phyloP scores from a whole-genome alignment of 306 rosid genomes.

The Canavalia gladiata region DNA sequence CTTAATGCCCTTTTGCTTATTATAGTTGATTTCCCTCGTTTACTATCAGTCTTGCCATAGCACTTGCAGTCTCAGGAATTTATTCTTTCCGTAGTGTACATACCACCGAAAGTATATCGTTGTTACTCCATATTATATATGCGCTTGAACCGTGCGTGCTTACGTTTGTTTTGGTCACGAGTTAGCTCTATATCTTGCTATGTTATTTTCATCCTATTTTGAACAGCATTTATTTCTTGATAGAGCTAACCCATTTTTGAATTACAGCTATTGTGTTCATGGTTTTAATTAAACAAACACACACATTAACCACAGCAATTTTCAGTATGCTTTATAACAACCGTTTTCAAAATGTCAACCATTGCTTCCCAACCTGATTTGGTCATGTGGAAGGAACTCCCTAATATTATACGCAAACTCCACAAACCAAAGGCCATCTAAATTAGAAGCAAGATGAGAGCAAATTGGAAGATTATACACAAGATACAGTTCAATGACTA shows the following conservation, averaged over 20 bases:
- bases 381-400: neutral
- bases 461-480: neutral
- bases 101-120: too few species aligned
- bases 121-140: too few species aligned
- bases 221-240: too few species aligned
- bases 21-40: too few species aligned
- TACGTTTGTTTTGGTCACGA: too few species aligned
- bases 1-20: too few species aligned
- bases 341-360: neutral
- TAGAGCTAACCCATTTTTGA: neutral
- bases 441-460: neutral
- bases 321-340: neutral
- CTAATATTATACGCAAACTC: neutral
- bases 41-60: too few species aligned
- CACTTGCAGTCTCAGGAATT: too few species aligned
- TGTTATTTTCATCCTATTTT: too few species aligned
- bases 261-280: neutral
- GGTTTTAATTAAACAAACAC: neutral
- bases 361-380: neutral
- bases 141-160: too few species aligned
- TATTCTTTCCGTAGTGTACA: too few species aligned
- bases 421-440: constrained; percentile 13
- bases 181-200: too few species aligned
- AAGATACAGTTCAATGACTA: neutral
- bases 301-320: neutral